A percentile compares a stretch with the other conserved stretches of the same genome.
Evolutionary conservation across 2,329 filamentous ascomycete species (phyloP).

Genomic region (Talaromyces sp.): DNA sequence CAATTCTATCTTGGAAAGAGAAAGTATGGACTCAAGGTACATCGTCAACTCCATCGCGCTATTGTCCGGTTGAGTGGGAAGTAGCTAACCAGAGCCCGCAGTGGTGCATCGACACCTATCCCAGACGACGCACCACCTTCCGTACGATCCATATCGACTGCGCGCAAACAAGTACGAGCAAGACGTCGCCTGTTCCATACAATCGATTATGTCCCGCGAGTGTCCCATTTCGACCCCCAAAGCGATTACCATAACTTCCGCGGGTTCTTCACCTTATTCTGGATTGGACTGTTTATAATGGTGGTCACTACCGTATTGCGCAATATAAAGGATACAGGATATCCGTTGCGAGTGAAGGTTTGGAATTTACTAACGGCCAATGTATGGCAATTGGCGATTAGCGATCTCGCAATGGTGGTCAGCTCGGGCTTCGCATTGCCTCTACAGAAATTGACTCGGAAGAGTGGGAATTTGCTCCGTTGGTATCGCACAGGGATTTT

Average conservation of each 20-base stretch:
- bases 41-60: neutral
- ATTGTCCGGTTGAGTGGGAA: neutral
- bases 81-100: conserved; percentile 1
- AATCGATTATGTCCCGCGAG: conserved; percentile 81
- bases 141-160: conserved; percentile 76
- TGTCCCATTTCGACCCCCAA: conserved; percentile 91
- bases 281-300: conserved; percentile 96
- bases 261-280: conserved; percentile 97
- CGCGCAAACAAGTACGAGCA: conserved; percentile 76
- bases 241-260: conserved; percentile 93
- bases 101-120: conserved; percentile 18
- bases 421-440: conserved; percentile 69
- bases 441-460: conserved; percentile 65
- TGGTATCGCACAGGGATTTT: conserved; percentile 77
- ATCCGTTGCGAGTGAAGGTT: conserved; percentile 77
- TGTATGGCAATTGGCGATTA: conserved; percentile 78
- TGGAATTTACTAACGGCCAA: conserved; percentile 87
- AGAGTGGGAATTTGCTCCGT: conserved; percentile 54
- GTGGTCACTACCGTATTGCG: conserved; percentile 88
- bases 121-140: conserved; percentile 89
- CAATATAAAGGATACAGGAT: conserved; percentile 91
- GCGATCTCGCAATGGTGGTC: conserved; percentile 79
- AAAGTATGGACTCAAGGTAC: conserved; percentile 7
- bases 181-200: conserved; percentile 85
- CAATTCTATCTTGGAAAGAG: conserved; percentile 5